These are phyloP conservation scores for Rhynchosporium agropyri DNA, from an alignment of 2,329 filamentous ascomycete species.

Conservation along the genomic window DNA sequence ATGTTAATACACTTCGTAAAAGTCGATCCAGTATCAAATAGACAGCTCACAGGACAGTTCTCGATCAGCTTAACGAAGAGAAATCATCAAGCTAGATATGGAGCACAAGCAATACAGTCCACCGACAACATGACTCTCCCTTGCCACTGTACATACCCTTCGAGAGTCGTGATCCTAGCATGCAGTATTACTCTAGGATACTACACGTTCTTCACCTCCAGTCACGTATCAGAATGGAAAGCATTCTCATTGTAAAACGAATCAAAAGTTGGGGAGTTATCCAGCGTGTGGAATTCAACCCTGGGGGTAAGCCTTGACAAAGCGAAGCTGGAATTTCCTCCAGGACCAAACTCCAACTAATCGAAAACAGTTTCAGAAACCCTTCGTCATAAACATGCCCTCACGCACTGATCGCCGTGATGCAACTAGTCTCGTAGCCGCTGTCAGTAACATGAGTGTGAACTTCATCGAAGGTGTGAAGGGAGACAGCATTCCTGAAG, in stretches of 20 bases:
- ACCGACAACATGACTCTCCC: not conserved
- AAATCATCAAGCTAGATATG: not conserved
- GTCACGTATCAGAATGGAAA: conserved; percentile 4
- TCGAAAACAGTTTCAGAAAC: conserved; percentile 29
- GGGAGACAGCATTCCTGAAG: conserved; percentile 26
- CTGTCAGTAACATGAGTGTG: conserved; percentile 25
- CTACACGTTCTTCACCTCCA: conserved; percentile 6
- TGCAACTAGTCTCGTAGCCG: conserved; percentile 26
- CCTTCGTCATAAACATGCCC: conserved; percentile 31
- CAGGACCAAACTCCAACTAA: not conserved
- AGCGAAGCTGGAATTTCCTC: not conserved
- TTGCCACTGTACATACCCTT: conserved; percentile 6
- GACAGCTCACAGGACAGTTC: too few relatives aligned
- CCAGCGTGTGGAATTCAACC: conserved; percentile 15
- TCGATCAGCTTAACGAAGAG: not conserved
- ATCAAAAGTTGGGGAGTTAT: not conserved
- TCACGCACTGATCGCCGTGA: conserved; percentile 33
- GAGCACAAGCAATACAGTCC: not conserved
- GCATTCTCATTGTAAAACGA: not conserved
- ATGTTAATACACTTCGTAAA: too few relatives aligned
- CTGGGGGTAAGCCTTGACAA: conserved; percentile 11
- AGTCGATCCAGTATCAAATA: too few relatives aligned
- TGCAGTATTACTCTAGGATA: not conserved
- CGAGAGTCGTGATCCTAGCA: not conserved
- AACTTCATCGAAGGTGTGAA: conserved; percentile 30